A percentile compares a stretch with the other conserved stretches of the same genome.
Conservation (phyloP, 1,284 basidiomycete species). For the Leccinum pachyderme region DNA sequence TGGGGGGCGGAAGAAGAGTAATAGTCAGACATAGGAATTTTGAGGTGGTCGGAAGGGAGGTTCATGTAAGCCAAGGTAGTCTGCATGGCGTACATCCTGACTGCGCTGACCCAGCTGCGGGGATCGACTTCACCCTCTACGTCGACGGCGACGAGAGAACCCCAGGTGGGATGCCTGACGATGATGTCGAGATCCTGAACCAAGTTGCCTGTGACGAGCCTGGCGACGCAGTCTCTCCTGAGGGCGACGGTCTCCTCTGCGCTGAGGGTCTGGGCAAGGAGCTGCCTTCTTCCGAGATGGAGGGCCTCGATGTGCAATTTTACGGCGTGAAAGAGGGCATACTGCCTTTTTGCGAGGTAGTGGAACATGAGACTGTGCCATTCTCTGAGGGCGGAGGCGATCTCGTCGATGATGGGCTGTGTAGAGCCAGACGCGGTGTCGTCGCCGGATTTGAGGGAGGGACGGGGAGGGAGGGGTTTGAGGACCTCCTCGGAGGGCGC, state of each 20-base stretch:
- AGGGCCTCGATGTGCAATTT: constrained; percentile 90
- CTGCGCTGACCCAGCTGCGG: constrained; percentile 80
- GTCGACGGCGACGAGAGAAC: constrained; percentile 84
- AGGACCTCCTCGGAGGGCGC: constrained; percentile 64
- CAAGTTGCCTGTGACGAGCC: constrained; percentile 88
- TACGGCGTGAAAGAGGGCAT: constrained; percentile 85
- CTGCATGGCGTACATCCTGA: constrained; percentile 89
- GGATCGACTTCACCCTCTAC: constrained; percentile 73
- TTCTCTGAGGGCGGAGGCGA: constrained; percentile 93
- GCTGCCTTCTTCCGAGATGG: constrained; percentile 85
- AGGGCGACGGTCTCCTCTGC: constrained; percentile 84
- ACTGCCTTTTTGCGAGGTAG: constrained; percentile 87
- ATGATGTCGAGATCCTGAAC: constrained; percentile 93
- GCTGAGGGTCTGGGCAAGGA: constrained; percentile 86
- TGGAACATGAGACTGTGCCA: constrained; percentile 93
- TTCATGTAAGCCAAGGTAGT: constrained; percentile 80
- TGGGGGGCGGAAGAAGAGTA: constrained; percentile 39
- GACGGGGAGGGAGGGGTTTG: constrained; percentile 88
- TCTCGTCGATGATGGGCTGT: constrained; percentile 96
- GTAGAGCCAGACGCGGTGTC: constrained; percentile 79
- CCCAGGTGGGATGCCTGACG: constrained; percentile 90
- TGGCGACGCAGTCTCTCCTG: constrained; percentile 82
- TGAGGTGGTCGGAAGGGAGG: constrained; percentile 44
- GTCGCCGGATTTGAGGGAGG: constrained; percentile 89
- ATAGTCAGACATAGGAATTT: constrained; percentile 41